Evolutionary conservation across 495 filamentous ascomycete genomes (phyloP).

Genomic region (Cryomyces minteri): DNA sequence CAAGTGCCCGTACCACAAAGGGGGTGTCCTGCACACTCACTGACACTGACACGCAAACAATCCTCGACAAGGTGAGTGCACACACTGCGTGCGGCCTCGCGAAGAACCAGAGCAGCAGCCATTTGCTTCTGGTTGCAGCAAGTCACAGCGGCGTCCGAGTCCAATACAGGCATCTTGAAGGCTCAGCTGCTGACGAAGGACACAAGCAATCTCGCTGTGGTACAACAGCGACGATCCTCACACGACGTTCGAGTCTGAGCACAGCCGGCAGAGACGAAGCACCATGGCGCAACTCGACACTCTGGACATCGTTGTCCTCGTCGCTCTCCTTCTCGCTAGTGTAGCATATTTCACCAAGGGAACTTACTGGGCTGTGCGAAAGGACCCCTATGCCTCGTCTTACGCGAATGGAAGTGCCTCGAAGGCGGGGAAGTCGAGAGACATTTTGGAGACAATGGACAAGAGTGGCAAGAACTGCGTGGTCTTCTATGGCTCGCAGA

Average conservation of each 20-base stretch:
- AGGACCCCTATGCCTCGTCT: slow-evolving; percentile 70
- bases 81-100: no score
- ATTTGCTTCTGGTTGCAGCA: no score
- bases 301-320: slow-evolving; percentile 81
- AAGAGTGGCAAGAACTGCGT: slow-evolving; percentile 93
- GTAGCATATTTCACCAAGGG: slow-evolving; percentile 96
- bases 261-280: neutral
- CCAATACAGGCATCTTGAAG: no score
- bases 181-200: neutral
- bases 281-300: slow-evolving; percentile 92
- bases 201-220: neutral
- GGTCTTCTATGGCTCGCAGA: slow-evolving; percentile 96
- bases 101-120: no score
- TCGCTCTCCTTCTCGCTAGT: slow-evolving; percentile 65
- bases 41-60: no score
- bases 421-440: slow-evolving; percentile 74
- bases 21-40: no score
- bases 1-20: no score
- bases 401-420: slow-evolving; percentile 45
- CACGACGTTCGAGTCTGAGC: neutral
- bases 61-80: no score
- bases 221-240: neutral
- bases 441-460: slow-evolving; percentile 91
- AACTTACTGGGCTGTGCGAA: slow-evolving; percentile 68
- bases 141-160: no score